Base-by-base conservation (phyloP, 2,329 filamentous ascomycete genomes). In the Huntiella bhutanensis region DNA sequence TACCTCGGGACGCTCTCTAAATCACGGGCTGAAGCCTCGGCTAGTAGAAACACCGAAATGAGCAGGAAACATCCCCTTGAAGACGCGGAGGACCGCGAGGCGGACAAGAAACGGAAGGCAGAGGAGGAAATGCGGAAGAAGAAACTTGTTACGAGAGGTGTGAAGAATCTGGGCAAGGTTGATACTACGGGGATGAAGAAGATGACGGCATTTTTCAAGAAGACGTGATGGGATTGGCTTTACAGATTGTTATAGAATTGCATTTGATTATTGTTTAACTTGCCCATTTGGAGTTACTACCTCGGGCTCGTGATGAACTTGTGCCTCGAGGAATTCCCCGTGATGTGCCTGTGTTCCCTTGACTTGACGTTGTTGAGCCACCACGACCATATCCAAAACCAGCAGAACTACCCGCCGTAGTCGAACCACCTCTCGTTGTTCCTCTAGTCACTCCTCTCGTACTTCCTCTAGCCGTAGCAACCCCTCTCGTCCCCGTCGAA, bases 111-210 rank as follows among this genome's bases (percentile, higher is more conserved):
- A 65, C 69, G 80, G 38, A 87, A 79, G 59, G 76, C 80, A 62
- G 86, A 94, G 43, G 88, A 94, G 51, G 87, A 94, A 49, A 87
- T 94, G 49, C 82, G 80, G 64, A 80, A 75, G 60, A 87, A 92
- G 64, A 75, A 73, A 2, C 68, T 66, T 17, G 73, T 83, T 62
- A 91, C 82, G 51, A 70, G 77, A 22, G 87, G 76, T 0, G 75
- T 95, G 1, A 79, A 77, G 58, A 73, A 87, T 41, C 60, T 98
- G 56, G 82, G 82, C 59, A 98, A 96, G 64, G 88, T 87, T 41
- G 82, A 96, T 62, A 87, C 81, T 0, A 75, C 64, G 16, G 91
- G 91, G 1, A 98, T 98, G 91, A 91, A 82, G 71, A 98, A 96
- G 67, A 73, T 98, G 73, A 94, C 83, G 58, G 74, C 79, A 51